A percentile compares a stretch with the other conserved stretches of the same genome.
These are phyloP conservation scores for Debaryomyces nepalensis DNA, from an alignment of 1,139 yeast genomes.

Conservation along the genomic window DNA sequence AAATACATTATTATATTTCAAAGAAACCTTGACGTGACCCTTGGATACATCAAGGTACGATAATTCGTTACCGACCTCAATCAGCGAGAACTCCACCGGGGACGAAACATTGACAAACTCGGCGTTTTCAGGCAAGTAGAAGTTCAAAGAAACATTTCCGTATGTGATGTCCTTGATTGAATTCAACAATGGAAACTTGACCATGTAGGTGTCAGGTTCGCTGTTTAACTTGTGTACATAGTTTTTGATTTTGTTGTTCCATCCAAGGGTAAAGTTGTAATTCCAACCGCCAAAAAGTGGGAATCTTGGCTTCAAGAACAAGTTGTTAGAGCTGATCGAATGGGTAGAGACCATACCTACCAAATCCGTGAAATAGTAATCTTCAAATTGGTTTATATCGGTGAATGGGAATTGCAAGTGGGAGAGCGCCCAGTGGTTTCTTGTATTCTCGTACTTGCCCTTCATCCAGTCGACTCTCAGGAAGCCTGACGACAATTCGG, in stretches of 20 bases:
- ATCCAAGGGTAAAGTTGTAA: conserved; percentile 93
- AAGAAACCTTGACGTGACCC: conserved; percentile 81
- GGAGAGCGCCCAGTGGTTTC: conserved; percentile 54
- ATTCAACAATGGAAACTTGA: conserved; percentile 73
- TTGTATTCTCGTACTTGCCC: conserved; percentile 47
- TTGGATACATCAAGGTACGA: conserved; percentile 76
- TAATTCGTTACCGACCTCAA: conserved; percentile 48
- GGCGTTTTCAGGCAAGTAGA: conserved; percentile 91
- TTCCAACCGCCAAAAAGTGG: conserved; percentile 97
- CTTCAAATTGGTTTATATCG: conserved; percentile 52
- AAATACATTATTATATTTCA: conserved; percentile 64
- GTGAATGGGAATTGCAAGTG: conserved; percentile 61
- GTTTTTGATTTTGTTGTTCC: conserved; percentile 66
- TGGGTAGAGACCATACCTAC: conserved; percentile 96
- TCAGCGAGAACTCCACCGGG: conserved; percentile 51
- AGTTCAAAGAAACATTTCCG: conserved; percentile 59
- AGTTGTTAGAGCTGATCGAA: conserved; percentile 48
- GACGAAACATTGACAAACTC: conserved; percentile 61
- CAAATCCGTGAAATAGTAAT: conserved; percentile 77
- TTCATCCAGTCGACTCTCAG: conserved; percentile 78
- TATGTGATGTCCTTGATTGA: conserved; percentile 74
- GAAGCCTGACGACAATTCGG: conserved; percentile 68
- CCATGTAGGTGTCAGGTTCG: conserved; percentile 57
- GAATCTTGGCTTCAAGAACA: conserved; percentile 80
- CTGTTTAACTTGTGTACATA: conserved; percentile 50